Evolutionary conservation across 768 basidiomycete species (phyloP).

Genomic region (Zangia roseola): DNA sequence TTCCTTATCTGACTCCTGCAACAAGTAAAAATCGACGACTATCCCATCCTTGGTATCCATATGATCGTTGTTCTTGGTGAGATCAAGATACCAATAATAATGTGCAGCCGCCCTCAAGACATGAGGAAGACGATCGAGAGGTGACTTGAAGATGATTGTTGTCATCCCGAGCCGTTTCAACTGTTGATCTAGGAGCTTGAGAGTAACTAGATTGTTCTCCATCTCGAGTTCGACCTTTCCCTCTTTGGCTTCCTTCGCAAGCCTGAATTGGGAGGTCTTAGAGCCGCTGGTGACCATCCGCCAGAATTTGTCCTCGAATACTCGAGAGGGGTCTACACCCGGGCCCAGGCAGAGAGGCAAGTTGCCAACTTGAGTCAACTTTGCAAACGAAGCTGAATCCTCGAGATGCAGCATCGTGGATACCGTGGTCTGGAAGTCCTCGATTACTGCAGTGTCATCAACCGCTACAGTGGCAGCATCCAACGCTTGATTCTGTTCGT

Average conservation of each 20-base stretch:
- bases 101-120: slow-evolving; percentile 15
- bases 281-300: background rate
- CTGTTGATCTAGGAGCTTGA: slow-evolving; percentile 4
- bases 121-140: background rate
- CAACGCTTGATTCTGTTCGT: background rate
- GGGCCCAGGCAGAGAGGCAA: slow-evolving; percentile 1
- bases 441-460: slow-evolving; percentile 6
- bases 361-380: background rate
- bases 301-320: background rate
- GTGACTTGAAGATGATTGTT: background rate
- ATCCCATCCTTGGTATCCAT: background rate
- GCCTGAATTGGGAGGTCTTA: background rate
- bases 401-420: background rate
- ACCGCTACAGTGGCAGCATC: slow-evolving; percentile 1
- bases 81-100: slow-evolving; percentile 23
- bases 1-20: background rate
- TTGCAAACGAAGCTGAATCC: slow-evolving; percentile 2
- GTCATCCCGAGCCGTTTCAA: slow-evolving; percentile 1
- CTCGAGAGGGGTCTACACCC: background rate
- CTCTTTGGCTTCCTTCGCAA: background rate
- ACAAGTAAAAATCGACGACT: slow-evolving; percentile 10
- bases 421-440: slow-evolving; percentile 13
- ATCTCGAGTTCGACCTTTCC: slow-evolving; percentile 4
- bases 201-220: background rate
- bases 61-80: background rate